phyloP scores from a whole-genome alignment of 2,329 filamentous ascomycete genomes.

The Alternaria sp. region DNA sequence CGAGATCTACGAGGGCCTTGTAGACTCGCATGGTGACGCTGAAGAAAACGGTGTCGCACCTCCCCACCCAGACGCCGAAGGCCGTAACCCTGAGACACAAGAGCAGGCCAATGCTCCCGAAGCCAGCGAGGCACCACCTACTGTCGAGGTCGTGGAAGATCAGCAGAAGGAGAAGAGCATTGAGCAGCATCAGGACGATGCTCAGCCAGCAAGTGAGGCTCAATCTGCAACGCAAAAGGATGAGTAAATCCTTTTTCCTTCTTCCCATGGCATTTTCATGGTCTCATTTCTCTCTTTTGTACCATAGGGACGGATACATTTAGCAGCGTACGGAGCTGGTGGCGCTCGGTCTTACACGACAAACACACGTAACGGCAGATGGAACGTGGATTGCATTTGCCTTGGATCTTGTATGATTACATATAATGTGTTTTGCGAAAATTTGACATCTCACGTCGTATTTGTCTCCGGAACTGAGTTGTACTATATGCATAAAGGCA shows the following conservation, averaged over 20 bases:
- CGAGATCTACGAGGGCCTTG: slow-evolving; percentile 65
- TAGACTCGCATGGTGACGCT: slow-evolving; percentile 42
- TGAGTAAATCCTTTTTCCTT: slow-evolving; percentile 18
- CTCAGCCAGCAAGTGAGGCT: slow-evolving; percentile 49
- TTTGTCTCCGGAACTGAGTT: not conserved
- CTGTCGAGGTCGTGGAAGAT: slow-evolving; percentile 50
- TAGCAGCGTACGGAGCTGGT: slow-evolving; percentile 15
- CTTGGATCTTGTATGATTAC: slow-evolving; percentile 14
- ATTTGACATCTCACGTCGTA: not conserved
- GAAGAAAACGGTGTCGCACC: slow-evolving; percentile 53
- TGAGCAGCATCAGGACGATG: slow-evolving; percentile 43
- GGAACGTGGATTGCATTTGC: slow-evolving; percentile 4
- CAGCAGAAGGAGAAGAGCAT: slow-evolving; percentile 54
- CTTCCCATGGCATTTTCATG: slow-evolving; percentile 1
- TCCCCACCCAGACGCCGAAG: slow-evolving; percentile 64
- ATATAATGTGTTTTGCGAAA: slow-evolving; percentile 8
- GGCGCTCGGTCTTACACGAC: slow-evolving; percentile 14
- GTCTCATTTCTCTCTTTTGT: slow-evolving; percentile 16
- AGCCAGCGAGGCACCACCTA: slow-evolving; percentile 51
- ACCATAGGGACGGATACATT: slow-evolving; percentile 20
- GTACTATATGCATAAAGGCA: not conserved
- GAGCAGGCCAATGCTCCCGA: slow-evolving; percentile 49
- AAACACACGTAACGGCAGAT: slow-evolving; percentile 2
- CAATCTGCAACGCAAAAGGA: slow-evolving; percentile 41
- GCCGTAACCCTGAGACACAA: slow-evolving; percentile 63